Evolutionary conservation across 2,329 filamentous ascomycete species (phyloP), one percentile per base, ranked within the genome.

Genomic region (Botrytis aclada): DNA sequence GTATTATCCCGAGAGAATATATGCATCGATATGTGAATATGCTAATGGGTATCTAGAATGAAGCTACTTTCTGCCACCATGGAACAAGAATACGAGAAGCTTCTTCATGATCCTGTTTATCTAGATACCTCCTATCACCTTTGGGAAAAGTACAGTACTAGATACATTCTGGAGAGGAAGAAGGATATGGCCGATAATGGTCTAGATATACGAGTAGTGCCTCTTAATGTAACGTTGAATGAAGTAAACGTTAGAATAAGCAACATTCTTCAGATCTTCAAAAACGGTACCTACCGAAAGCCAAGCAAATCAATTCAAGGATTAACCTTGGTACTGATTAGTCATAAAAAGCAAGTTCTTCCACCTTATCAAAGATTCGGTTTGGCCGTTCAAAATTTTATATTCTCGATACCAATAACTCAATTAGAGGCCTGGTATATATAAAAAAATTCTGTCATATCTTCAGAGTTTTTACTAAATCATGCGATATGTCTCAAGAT

Each of bases 401-500:
- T n/a, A 56, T 56, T 18, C 56, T 56, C 39, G 6, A 58, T n/a
- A 51, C 29, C 47, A 29, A 67, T 41, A 41, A 32, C n/a, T 29
- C 51, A 29, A 18, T 56, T 56, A 9, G 32, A 7, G 14, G 1
- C 20, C 25, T 32, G 16, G 39, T 34, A 56, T 67, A 67, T 67
- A 56, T 32, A 56, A 39, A 18, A 39, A 39, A 25, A 22, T 67
- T 67, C 37, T 67, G 29, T 54, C 39, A 67, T 67, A 67, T n/a
- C 34, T 56, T 9, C n/a, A 41, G 14, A 32, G 29, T 32, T 5
- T 4, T 56, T 29, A 25, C n/a, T 56, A 54, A 41, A 56, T 29
- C 16, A 76, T 77, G 75, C 73, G 73, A 75, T 51, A 78, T 79
- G 77, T 75, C 77, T 76, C 75, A 61, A 62, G 47, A 67, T n/a